These are phyloP conservation scores for Mariannaea sp. DNA, from an alignment of 2,329 filamentous ascomycete genomes.

Conservation along the genomic window DNA sequence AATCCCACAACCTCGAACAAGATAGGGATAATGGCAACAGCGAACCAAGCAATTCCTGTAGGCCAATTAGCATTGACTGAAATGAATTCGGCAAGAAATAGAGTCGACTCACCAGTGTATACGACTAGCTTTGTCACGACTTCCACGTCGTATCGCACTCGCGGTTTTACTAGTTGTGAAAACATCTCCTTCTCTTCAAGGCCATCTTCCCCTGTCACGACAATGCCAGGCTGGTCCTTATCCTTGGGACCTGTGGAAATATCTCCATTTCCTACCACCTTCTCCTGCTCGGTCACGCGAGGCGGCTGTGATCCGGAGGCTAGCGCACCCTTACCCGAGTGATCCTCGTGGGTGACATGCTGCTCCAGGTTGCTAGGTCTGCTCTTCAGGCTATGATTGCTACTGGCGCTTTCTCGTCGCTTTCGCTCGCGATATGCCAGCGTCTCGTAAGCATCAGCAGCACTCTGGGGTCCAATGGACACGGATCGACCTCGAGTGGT, in stretches of 20 bases:
- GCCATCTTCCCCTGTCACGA: constrained; percentile 50
- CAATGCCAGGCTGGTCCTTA: constrained; percentile 42
- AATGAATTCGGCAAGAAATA: neutral
- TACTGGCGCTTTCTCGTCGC: constrained; percentile 59
- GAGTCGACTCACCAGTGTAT: constrained; percentile 72
- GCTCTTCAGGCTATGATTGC: constrained; percentile 54
- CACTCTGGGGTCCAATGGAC: constrained; percentile 91
- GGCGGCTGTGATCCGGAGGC: constrained; percentile 53
- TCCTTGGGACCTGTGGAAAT: constrained; percentile 45
- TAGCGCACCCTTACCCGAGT: constrained; percentile 46
- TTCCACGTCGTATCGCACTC: constrained; percentile 97
- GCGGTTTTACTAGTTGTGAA: constrained; percentile 78
- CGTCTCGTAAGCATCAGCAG: constrained; percentile 94
- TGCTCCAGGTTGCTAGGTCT: constrained; percentile 52
- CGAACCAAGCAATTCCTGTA: constrained; percentile 80
- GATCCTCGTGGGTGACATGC: constrained; percentile 44
- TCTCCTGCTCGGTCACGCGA: constrained; percentile 67
- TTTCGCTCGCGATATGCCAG: constrained; percentile 81
- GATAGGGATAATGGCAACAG: constrained; percentile 74
- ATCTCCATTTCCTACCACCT: constrained; percentile 73
- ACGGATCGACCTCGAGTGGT: constrained; percentile 73
- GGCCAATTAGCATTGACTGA: constrained; percentile 5
- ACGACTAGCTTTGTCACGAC: constrained; percentile 96
- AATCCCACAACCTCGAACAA: constrained; percentile 68
- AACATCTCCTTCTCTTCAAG: constrained; percentile 80